Conservation (phyloP, 768 basidiomycete genomes). For the Suillus alpinus region DNA sequence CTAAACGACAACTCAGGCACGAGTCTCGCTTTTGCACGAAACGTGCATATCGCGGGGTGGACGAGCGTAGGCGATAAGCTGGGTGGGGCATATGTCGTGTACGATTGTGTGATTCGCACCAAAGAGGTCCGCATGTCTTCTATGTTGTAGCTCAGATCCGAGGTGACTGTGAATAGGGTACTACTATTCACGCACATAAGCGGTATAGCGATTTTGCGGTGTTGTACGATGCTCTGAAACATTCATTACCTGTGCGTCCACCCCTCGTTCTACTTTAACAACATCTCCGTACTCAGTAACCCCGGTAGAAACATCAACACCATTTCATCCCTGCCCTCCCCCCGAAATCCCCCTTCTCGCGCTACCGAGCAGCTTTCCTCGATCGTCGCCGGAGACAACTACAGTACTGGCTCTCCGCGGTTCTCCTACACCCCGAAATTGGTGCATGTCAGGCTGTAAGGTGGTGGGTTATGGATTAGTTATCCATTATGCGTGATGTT, state of each 20-base stretch:
- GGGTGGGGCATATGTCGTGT: constrained; percentile 68
- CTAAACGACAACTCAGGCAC: constrained; percentile 58
- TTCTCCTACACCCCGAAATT: constrained; percentile 69
- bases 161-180: constrained; percentile 38
- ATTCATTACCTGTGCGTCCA: constrained; percentile 49
- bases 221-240: constrained; percentile 46
- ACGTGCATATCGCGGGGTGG: constrained; percentile 69
- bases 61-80: constrained; percentile 65
- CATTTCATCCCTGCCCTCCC: constrained; percentile 57
- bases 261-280: not conserved
- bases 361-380: constrained; percentile 66
- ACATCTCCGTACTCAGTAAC: not conserved
- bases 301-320: constrained; percentile 40
- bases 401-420: constrained; percentile 63
- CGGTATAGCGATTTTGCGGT: constrained; percentile 66
- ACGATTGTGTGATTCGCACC: constrained; percentile 67
- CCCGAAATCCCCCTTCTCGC: constrained; percentile 65
- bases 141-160: not conserved
- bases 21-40: constrained; percentile 56
- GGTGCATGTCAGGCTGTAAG: constrained; percentile 60
- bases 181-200: constrained; percentile 62
- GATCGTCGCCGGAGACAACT: constrained; percentile 58
- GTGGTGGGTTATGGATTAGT: constrained; percentile 55
- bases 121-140: constrained; percentile 42
- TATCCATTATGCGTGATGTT: not conserved